A percentile compares a stretch with the other conserved stretches of the same genome.
Conservation (phyloP, 768 basidiomycete species). For the Flagelloscypha sp. region DNA sequence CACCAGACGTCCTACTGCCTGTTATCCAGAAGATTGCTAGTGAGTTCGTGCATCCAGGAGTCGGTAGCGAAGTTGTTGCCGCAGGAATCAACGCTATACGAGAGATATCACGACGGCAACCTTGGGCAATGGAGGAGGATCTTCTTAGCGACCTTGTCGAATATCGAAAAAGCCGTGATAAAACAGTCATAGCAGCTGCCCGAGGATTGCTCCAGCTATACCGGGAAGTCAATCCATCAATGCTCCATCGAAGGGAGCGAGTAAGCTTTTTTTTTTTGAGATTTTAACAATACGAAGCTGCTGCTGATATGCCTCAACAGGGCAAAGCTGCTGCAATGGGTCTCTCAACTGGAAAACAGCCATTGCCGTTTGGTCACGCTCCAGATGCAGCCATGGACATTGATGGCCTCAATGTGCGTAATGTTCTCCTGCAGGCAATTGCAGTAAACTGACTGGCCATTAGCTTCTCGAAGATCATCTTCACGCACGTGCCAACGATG, state of each 20-base stretch:
- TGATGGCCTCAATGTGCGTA: conserved; percentile 79
- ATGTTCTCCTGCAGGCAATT: background rate
- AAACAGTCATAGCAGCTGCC: conserved; percentile 83
- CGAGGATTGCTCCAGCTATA: conserved; percentile 83
- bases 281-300: conserved; percentile 4
- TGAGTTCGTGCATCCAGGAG: conserved; percentile 97
- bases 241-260: conserved; percentile 84
- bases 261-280: conserved; percentile 31
- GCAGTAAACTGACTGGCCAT: background rate
- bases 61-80: conserved; percentile 89
- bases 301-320: conserved; percentile 26
- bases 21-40: conserved; percentile 86
- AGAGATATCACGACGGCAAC: conserved; percentile 90
- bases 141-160: conserved; percentile 86
- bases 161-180: conserved; percentile 93
- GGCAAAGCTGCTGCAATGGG: conserved; percentile 90
- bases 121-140: conserved; percentile 97
- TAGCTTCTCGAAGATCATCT: conserved; percentile 88
- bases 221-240: conserved; percentile 90
- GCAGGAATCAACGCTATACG: conserved; percentile 95
- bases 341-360: conserved; percentile 50
- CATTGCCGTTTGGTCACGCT: conserved; percentile 77
- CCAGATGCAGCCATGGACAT: conserved; percentile 73
- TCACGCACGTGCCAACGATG: conserved; percentile 36
- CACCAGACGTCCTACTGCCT: conserved; percentile 85